Conservation (phyloP, 257 asterid genomes). For the Fraxinus excelsior region DNA sequence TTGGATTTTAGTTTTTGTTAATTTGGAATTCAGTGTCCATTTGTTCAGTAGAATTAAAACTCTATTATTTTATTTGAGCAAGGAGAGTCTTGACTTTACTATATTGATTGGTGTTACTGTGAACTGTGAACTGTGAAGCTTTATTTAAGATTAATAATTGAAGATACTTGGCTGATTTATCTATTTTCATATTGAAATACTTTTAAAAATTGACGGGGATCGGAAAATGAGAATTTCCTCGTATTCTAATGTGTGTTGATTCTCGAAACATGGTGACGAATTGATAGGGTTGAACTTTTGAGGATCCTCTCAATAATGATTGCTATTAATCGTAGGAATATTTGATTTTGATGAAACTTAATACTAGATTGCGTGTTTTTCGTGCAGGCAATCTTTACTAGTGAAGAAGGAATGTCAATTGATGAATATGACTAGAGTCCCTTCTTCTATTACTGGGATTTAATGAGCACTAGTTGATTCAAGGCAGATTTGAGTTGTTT, state of each 20-base stretch:
- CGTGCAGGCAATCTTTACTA: no score
- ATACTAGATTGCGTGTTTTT: no score
- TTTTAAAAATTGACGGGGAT: not conserved
- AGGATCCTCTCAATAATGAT: not conserved
- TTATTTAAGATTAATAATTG: not conserved
- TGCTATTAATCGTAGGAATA: no score
- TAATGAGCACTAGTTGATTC: no score
- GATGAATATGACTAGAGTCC: no score
- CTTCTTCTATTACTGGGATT: no score
- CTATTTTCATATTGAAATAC: not conserved
- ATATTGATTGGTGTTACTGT: not conserved
- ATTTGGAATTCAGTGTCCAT: not conserved
- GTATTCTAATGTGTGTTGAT: constrained; percentile 7
- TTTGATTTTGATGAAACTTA: not conserved
- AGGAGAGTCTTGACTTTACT: not conserved
- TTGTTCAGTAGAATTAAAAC: not conserved
- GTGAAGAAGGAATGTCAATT: no score
- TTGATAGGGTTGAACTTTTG: not conserved
- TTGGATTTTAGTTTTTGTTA: not conserved
- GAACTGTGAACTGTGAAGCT: no score
- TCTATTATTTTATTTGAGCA: not conserved
- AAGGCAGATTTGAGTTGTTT: no score
- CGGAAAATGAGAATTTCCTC: not conserved
- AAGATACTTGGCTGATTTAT: not conserved
- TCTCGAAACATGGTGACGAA: not conserved